Conservation (phyloP, 495 filamentous ascomycete species). For the Aspergillus heteromorphus region DNA sequence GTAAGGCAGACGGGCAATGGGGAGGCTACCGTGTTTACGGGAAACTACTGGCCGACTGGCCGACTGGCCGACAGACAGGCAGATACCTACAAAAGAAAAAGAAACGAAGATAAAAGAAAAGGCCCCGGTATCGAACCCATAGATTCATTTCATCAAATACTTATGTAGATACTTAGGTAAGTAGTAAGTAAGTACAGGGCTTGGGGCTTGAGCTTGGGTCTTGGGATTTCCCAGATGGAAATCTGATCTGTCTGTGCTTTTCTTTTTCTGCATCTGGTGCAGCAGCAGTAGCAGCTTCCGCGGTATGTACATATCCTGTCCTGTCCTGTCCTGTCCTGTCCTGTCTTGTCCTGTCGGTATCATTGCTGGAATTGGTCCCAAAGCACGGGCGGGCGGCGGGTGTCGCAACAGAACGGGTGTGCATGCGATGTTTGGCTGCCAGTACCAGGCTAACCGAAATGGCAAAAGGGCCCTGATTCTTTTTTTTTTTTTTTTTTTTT, state of each 20-base stretch:
- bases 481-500: not conserved
- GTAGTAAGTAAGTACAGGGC: too few relatives aligned
- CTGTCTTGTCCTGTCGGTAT: too few relatives aligned
- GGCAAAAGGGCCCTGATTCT: slow-evolving; percentile 4
- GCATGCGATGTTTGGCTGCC: not conserved
- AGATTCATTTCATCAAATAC: slow-evolving; percentile 2
- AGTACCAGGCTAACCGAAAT: slow-evolving; percentile 7
- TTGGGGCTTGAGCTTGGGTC: too few relatives aligned
- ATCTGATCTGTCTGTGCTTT: slow-evolving; percentile 19
- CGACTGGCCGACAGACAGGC: not conserved
- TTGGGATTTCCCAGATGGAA: slow-evolving; percentile 3
- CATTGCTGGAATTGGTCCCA: slow-evolving; percentile 14
- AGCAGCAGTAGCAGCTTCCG: slow-evolving; percentile 17
- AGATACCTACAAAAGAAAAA: not conserved
- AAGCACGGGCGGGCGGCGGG: not conserved
- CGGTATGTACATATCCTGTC: slow-evolving; percentile 10
- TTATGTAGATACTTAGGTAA: too few relatives aligned
- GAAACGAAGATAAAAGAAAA: slow-evolving; percentile 8
- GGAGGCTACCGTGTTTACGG: too few relatives aligned
- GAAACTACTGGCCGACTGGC: not conserved
- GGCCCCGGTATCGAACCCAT: slow-evolving; percentile 3
- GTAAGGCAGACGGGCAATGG: not conserved
- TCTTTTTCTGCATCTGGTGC: slow-evolving; percentile 12
- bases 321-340: too few relatives aligned
- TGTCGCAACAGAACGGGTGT: not conserved